Evolutionary conservation across 139 green algal genomes (phyloP).

Genomic region (Chlorella ohadii): DNA sequence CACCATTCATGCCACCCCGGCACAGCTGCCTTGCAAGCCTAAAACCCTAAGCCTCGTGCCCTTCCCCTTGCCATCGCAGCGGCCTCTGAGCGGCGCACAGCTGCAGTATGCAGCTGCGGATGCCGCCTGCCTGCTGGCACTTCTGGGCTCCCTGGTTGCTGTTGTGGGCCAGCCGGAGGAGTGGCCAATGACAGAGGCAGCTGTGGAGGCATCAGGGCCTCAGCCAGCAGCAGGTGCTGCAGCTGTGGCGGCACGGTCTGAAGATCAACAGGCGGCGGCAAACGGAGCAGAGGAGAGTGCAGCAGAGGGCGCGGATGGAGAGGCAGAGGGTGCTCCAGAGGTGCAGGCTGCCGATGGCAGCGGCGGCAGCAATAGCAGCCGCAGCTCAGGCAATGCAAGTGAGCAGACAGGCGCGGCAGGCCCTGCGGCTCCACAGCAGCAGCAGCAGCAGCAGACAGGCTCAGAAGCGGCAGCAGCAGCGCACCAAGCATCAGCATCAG

Average conservation of each 20-base stretch:
- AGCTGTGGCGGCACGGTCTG: neutral
- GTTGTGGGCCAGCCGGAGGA: neutral
- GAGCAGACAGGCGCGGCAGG: neutral
- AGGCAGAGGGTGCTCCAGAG: neutral
- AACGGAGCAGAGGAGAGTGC: neutral
- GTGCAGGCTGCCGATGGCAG: neutral
- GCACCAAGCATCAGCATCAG: no score
- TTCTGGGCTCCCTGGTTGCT: constrained; percentile 48
- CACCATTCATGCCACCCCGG: no score
- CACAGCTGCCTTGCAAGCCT: no score
- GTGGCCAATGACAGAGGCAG: neutral
- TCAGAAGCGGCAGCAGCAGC: no score
- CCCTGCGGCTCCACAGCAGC: no score
- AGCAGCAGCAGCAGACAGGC: neutral
- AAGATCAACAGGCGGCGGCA: neutral
- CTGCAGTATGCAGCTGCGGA: constrained; percentile 57
- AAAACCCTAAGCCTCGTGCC: no score
- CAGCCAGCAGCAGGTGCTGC: neutral
- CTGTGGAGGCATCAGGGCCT: neutral
- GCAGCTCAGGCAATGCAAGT: neutral
- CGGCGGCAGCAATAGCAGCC: neutral
- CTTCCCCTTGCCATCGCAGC: neutral
- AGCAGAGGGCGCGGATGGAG: neutral
- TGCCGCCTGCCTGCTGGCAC: constrained; percentile 51
- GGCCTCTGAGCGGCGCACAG: constrained; percentile 42